A percentile compares a stretch with the other conserved stretches of the same genome.
Conservation (phyloP, 73 alveolate species). For the Symbiodinium natans region DNA sequence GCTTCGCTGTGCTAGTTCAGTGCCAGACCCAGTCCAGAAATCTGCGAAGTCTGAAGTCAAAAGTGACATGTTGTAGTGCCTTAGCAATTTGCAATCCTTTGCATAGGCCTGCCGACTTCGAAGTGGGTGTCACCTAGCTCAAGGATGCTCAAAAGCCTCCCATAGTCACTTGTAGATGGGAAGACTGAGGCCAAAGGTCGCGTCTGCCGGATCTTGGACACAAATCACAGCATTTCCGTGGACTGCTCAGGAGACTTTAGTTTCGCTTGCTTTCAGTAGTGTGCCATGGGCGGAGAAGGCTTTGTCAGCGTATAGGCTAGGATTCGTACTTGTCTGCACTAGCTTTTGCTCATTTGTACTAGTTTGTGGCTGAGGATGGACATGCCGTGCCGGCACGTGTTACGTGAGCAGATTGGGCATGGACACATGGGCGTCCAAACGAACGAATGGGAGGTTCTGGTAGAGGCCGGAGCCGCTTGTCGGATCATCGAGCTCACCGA, state of each 20-base stretch:
- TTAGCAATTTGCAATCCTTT: neutral
- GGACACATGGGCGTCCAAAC: too few relatives aligned
- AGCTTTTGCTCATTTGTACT: too few relatives aligned
- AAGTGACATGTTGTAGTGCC: too few relatives aligned
- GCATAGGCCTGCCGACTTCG: slow-evolving; percentile 66
- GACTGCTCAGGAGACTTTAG: neutral
- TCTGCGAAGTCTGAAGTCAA: too few relatives aligned
- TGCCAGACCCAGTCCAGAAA: neutral
- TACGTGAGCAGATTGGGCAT: neutral
- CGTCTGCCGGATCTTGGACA: slow-evolving; percentile 62
- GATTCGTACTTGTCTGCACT: too few relatives aligned
- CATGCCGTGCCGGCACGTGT: neutral
- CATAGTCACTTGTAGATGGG: neutral
- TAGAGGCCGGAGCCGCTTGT: slow-evolving; percentile 61
- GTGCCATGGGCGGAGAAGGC: neutral
- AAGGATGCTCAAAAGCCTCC: neutral
- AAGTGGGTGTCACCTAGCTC: slow-evolving; percentile 26
- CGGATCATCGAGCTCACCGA: slow-evolving; percentile 29
- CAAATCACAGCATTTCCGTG: neutral
- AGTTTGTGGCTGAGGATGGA: neutral
- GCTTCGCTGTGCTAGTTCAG: neutral
- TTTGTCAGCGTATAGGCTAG: too few relatives aligned
- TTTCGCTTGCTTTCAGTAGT: neutral
- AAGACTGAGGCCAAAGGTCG: slow-evolving; percentile 77
- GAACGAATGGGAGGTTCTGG: slow-evolving; percentile 55